Percentiles rank a stretch among this genome's conserved stretches.
phyloP scores from a whole-genome alignment of 2,329 filamentous ascomycete genomes.

The Sporothrix globosa region DNA sequence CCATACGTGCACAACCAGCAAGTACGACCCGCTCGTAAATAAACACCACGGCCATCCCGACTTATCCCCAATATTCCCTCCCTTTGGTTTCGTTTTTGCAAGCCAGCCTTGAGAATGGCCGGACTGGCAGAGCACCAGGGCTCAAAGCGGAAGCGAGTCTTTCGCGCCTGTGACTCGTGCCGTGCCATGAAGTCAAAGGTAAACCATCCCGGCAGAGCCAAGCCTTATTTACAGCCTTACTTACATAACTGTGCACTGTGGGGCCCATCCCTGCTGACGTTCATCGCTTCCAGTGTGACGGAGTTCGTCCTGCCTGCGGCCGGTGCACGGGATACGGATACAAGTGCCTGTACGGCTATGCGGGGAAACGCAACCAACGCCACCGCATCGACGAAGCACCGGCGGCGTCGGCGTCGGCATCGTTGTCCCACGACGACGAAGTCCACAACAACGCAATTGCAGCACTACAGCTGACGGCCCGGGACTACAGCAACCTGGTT shows the following conservation, averaged over 20 bases:
- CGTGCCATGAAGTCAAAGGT: conserved; percentile 40
- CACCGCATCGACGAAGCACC: not conserved
- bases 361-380: conserved; percentile 28
- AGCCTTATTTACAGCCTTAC: too few species aligned
- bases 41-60: not conserved
- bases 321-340: conserved; percentile 40
- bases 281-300: conserved; percentile 34
- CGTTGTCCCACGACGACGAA: not conserved
- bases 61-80: not conserved
- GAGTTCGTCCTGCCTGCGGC: conserved; percentile 37
- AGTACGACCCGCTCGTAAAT: not conserved
- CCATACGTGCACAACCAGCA: not conserved
- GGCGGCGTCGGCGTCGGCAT: not conserved
- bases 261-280: not conserved
- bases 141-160: conserved; percentile 36
- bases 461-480: not conserved
- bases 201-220: too few species aligned
- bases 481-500: conserved; percentile 28
- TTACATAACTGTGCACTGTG: too few species aligned
- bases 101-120: not conserved
- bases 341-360: conserved; percentile 34
- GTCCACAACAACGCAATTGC: not conserved
- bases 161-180: conserved; percentile 39
- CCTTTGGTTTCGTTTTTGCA: not conserved
- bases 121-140: conserved; percentile 21